Conservation (phyloP, 2,329 filamentous ascomycete genomes). For the Colletotrichum magnum region DNA sequence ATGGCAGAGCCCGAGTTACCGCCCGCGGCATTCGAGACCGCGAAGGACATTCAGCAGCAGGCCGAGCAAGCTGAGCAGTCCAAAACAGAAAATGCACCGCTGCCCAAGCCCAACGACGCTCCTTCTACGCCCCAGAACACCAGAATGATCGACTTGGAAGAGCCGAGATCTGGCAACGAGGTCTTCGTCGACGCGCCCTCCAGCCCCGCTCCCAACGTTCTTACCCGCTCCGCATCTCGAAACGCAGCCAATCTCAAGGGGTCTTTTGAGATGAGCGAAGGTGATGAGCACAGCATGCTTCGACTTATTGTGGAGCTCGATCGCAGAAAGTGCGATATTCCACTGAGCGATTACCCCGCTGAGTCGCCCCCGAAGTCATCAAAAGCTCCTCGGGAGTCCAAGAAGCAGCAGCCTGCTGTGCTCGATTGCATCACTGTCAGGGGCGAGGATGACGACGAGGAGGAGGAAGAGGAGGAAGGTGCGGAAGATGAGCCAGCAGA, state of each 20-base stretch:
- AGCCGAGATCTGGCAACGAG: constrained; percentile 61
- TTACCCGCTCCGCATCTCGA: constrained; percentile 47
- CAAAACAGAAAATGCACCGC: not conserved
- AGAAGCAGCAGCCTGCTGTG: constrained; percentile 45
- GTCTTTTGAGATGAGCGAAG: constrained; percentile 60
- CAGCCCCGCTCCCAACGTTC: constrained; percentile 53
- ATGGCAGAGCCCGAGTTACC: constrained; percentile 37
- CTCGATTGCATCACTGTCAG: constrained; percentile 52
- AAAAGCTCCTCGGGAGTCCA: constrained; percentile 10
- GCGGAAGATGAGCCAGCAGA: constrained; percentile 31
- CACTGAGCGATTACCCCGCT: constrained; percentile 43
- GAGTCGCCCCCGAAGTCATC: constrained; percentile 48
- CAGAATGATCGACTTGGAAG: constrained; percentile 46
- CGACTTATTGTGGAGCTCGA: constrained; percentile 66
- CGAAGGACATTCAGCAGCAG: not conserved
- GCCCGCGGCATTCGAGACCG: constrained; percentile 19
- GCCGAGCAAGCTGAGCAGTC: not conserved
- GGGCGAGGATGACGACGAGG: constrained; percentile 42
- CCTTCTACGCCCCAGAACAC: constrained; percentile 38
- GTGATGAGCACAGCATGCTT: constrained; percentile 63
- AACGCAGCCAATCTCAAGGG: constrained; percentile 33
- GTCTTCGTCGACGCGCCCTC: constrained; percentile 65
- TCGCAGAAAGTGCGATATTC: constrained; percentile 52
- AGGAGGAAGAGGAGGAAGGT: constrained; percentile 38
- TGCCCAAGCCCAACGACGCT: not conserved